Conservation (phyloP, 2,329 filamentous ascomycete genomes). For the Curvularia lunata region DNA sequence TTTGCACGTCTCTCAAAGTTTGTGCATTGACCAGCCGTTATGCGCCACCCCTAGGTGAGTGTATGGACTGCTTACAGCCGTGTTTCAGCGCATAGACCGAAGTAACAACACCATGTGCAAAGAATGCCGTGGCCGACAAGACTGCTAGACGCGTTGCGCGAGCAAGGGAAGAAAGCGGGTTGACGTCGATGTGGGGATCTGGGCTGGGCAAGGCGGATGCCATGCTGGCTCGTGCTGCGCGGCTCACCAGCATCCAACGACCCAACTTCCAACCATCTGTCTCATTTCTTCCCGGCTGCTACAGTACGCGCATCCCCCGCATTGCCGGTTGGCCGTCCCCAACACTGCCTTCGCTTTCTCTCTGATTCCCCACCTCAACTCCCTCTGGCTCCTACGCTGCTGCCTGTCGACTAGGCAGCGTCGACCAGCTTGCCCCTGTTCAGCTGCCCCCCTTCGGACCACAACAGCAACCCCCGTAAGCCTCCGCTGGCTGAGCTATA, state of each 20-base stretch:
- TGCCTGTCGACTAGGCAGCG: constrained; percentile 19
- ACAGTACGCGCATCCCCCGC: constrained; percentile 28
- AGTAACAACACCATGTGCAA: neutral
- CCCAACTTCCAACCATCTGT: constrained; percentile 20
- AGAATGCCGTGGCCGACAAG: neutral
- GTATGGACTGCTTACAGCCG: neutral
- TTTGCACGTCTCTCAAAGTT: constrained; percentile 3
- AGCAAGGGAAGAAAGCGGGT: constrained; percentile 21
- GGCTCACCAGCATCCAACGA: constrained; percentile 23
- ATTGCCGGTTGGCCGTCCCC: constrained; percentile 10
- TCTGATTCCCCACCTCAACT: neutral
- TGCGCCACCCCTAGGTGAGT: neutral
- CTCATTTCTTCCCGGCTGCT: constrained; percentile 21
- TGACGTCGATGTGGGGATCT: constrained; percentile 29
- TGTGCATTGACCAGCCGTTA: neutral
- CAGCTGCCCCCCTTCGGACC: constrained; percentile 33
- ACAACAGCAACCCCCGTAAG: constrained; percentile 28
- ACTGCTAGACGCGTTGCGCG: neutral
- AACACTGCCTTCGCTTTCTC: constrained; percentile 2
- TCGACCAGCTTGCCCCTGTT: constrained; percentile 20
- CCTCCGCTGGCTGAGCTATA: constrained; percentile 39
- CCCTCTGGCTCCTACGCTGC: constrained; percentile 5
- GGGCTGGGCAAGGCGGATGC: constrained; percentile 14
- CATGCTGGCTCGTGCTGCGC: constrained; percentile 22
- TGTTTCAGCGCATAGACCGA: neutral